phyloP scores from a whole-genome alignment of 2,329 filamentous ascomycete species.

The Tolypocladium ovalisporum region DNA sequence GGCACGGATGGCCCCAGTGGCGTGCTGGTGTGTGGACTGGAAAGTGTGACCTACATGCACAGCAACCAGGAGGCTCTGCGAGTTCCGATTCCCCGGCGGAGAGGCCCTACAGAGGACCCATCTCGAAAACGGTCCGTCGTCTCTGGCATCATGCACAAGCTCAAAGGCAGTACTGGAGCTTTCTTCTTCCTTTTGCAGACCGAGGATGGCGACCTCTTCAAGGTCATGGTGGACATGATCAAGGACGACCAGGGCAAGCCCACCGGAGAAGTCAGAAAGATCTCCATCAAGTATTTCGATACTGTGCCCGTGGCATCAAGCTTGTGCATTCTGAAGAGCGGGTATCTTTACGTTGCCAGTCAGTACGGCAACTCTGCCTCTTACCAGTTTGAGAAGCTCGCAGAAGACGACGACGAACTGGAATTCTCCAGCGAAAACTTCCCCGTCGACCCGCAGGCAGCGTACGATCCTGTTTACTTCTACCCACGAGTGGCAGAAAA shows the following conservation, averaged over 20 bases:
- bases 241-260: conserved; percentile 68
- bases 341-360: conserved; percentile 85
- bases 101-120: conserved; percentile 83
- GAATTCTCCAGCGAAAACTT: conserved; percentile 80
- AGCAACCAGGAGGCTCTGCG: conserved; percentile 86
- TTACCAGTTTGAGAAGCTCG: conserved; percentile 95
- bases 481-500: conserved; percentile 71
- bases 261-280: conserved; percentile 67
- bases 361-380: conserved; percentile 91
- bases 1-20: conserved; percentile 89
- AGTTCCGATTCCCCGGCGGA: conserved; percentile 77
- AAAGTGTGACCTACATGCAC: conserved; percentile 94
- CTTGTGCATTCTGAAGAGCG: conserved; percentile 88
- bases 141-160: conserved; percentile 92
- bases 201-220: conserved; percentile 97
- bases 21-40: conserved; percentile 87
- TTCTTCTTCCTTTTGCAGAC: conserved; percentile 97
- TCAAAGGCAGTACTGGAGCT: conserved; percentile 68
- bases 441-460: conserved; percentile 59
- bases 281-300: conserved; percentile 97
- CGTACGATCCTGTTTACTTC: conserved; percentile 76
- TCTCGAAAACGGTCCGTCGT: conserved; percentile 80
- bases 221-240: conserved; percentile 84
- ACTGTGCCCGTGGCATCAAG: conserved; percentile 82
- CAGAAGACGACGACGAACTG: conserved; percentile 84